Evolutionary conservation across 768 basidiomycete species (phyloP).

Genomic region (Krasilnikovozyma curviuscula): DNA sequence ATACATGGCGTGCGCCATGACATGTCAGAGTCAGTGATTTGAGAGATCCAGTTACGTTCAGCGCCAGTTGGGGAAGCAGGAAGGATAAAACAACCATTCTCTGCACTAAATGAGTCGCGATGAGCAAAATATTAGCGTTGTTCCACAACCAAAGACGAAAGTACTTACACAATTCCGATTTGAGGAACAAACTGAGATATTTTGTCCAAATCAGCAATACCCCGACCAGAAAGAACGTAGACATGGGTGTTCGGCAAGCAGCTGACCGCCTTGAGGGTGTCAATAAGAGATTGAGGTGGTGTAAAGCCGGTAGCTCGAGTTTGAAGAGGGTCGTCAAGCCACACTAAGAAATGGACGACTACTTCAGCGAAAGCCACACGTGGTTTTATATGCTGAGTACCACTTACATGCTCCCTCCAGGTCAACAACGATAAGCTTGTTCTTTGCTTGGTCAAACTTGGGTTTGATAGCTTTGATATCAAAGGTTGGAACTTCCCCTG

Average conservation of each 20-base stretch:
- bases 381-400: background rate
- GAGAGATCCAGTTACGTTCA: constrained; percentile 47
- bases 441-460: constrained; percentile 44
- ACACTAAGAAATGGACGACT: background rate
- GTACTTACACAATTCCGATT: constrained; percentile 53
- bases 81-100: constrained; percentile 74
- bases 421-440: constrained; percentile 52
- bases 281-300: constrained; percentile 29
- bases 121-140: too few relatives aligned
- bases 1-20: constrained; percentile 63
- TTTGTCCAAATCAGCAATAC: constrained; percentile 43
- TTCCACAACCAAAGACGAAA: constrained; percentile 2
- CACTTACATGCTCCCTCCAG: constrained; percentile 42
- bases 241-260: constrained; percentile 54
- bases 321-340: constrained; percentile 3
- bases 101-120: constrained; percentile 35
- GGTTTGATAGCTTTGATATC: constrained; percentile 40
- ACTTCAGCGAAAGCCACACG: background rate
- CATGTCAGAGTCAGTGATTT: constrained; percentile 58
- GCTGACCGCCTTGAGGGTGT: constrained; percentile 38
- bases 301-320: constrained; percentile 17
- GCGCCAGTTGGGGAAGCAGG: constrained; percentile 27
- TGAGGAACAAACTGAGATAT: constrained; percentile 42
- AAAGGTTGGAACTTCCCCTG: constrained; percentile 27
- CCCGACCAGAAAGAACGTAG: constrained; percentile 60